Evolutionary conservation across 106 monocot genomes (phyloP), one percentile per base, ranked within the genome.

Genomic region (Acorus gramineus): DNA sequence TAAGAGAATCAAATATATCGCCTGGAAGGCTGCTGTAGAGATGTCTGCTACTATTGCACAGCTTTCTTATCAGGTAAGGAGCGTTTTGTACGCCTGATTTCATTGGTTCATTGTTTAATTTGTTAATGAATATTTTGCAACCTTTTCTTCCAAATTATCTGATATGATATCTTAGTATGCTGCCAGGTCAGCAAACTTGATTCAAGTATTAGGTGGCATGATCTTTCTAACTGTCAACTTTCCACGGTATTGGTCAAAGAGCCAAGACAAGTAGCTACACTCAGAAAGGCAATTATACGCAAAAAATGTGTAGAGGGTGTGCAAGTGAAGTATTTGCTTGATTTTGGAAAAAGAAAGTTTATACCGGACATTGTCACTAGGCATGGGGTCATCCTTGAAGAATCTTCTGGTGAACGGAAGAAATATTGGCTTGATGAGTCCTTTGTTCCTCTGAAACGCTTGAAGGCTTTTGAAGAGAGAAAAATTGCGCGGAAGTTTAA

Each of bases 21-120:
- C 85, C 8, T 98, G 98, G 98, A 73, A 79, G 59, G 88, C 78
- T 77, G 78, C 83, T 66, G 87, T 98, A 47, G 98, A 98, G 81
- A 89, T 84, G 83, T 92, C 92, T 64, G 3, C 71, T 61, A 88
- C 52, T 82, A 73, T 81, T 10, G 80, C 85, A 4, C 80, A 87
- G 57, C 74, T 96, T 14, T 60, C 79, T 52, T 91, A 69, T 65
- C 85, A 79, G 73, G 91, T 91, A 74, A 67, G 12, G 28, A 46
- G 13, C 13, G 10, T 59, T 5, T 66, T 66, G 8, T 60, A 53
- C 60, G 5, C 12, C 56, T 8, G 8, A 7, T 4, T 5, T 56
- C 11, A 49, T 50, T 3, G 12, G 4, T 46, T 50, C 43, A 42
- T 14, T 50, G 58, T 42, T 47, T 11, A 46, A n/a, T 56, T 57